phyloP scores from a whole-genome alignment of 345 rosid species.

The Arabidopsis arenosa region DNA sequence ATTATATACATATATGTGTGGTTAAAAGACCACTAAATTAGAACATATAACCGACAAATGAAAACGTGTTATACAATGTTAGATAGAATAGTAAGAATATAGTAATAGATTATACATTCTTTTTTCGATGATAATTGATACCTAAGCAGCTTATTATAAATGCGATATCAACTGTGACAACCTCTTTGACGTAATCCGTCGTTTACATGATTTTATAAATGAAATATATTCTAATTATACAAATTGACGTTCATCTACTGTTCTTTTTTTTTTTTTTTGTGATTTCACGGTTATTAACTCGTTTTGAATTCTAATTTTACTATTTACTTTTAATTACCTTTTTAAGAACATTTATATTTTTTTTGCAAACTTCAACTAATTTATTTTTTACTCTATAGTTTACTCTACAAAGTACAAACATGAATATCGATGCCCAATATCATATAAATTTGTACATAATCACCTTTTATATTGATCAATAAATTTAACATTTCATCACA shows the following conservation, averaged over 20 bases:
- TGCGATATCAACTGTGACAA: background rate
- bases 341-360: background rate
- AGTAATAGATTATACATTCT: conserved; percentile 14
- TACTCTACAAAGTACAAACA: background rate
- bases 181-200: conserved; percentile 1
- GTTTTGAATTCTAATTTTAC: too few species aligned
- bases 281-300: too few species aligned
- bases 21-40: conserved; percentile 21
- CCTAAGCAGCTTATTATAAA: conserved; percentile 8
- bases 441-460: too few species aligned
- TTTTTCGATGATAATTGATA: conserved; percentile 17
- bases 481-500: too few species aligned
- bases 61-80: conserved; percentile 24
- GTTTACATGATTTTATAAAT: background rate
- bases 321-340: background rate
- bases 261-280: too few species aligned
- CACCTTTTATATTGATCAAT: too few species aligned
- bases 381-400: background rate
- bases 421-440: background rate
- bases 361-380: background rate
- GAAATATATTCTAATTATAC: background rate
- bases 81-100: conserved; percentile 10
- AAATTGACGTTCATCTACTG: background rate
- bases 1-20: background rate
- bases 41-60: conserved; percentile 10